A percentile compares a stretch with the other conserved stretches of the same genome.
Conservation (phyloP, 108 stramenopile species). For the Aurantiochytrium sp. region DNA sequence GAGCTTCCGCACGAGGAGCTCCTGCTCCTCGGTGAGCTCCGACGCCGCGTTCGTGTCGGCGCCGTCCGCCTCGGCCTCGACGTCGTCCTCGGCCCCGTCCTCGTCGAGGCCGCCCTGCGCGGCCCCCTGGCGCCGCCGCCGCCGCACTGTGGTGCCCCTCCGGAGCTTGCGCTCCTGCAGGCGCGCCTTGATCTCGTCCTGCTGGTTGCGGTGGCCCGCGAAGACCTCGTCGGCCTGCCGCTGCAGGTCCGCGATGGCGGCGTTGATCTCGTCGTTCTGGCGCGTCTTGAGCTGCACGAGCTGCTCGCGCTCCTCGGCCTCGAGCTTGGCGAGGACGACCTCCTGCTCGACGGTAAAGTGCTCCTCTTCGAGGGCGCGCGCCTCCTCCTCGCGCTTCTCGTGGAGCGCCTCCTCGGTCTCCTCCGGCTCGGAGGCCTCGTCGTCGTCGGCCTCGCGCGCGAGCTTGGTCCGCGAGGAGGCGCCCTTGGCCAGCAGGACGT, state of each 20-base stretch:
- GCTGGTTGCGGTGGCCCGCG: neutral
- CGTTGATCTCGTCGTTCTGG: neutral
- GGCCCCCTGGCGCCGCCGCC: neutral
- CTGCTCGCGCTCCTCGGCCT: constrained; percentile 17
- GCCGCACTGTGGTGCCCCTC: neutral
- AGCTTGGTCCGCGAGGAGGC: neutral
- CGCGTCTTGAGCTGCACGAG: neutral
- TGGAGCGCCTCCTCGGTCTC: neutral
- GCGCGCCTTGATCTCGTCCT: constrained; percentile 5
- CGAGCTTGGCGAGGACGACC: neutral
- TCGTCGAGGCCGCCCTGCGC: neutral
- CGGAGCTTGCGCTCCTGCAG: neutral
- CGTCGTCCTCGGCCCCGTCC: neutral
- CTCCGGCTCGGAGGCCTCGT: neutral
- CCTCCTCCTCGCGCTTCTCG: neutral
- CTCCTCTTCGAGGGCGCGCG: neutral
- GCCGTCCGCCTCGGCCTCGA: neutral
- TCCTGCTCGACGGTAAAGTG: neutral
- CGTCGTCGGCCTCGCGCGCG: neutral
- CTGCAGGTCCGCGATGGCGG: neutral
- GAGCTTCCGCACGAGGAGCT: neutral
- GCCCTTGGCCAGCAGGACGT: neutral
- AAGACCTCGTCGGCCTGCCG: neutral
- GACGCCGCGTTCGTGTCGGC: neutral
- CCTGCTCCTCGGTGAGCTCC: neutral